These are phyloP conservation scores for Stephania japonica DNA, from an alignment of 164 flowering plant genomes.

Conservation along the genomic window DNA sequence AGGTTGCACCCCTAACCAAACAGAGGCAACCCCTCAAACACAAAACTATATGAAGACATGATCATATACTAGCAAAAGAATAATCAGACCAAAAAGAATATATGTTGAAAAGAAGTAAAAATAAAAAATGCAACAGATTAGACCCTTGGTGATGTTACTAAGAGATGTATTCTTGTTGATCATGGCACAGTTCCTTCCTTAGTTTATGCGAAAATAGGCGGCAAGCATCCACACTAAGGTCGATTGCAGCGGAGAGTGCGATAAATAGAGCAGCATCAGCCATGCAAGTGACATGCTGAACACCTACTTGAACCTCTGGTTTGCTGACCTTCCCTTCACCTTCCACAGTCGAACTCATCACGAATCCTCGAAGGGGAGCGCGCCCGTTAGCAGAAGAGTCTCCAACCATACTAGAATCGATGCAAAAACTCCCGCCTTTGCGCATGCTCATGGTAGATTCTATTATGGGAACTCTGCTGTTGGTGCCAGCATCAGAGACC, in stretches of 20 bases:
- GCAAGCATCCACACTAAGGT: slow-evolving; percentile 95
- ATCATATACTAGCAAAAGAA: background rate
- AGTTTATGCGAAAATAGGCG: slow-evolving; percentile 67
- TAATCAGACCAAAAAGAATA: slow-evolving; percentile 1
- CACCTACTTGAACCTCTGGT: slow-evolving; percentile 69
- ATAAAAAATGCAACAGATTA: background rate
- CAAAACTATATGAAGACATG: background rate
- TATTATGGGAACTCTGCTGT: slow-evolving; percentile 46
- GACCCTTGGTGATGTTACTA: slow-evolving; percentile 4
- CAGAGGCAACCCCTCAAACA: slow-evolving; percentile 6
- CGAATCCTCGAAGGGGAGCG: slow-evolving; percentile 56
- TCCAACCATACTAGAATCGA: slow-evolving; percentile 36
- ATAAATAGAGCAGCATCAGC: slow-evolving; percentile 86
- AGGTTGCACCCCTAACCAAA: slow-evolving; percentile 14
- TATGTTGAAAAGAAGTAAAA: background rate
- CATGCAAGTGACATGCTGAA: slow-evolving; percentile 73
- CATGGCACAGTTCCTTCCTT: slow-evolving; percentile 70
- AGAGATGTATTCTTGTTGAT: slow-evolving; percentile 41
- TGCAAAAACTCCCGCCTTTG: slow-evolving; percentile 71
- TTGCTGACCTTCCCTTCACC: slow-evolving; percentile 84
- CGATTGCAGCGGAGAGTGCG: slow-evolving; percentile 90
- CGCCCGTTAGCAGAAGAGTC: slow-evolving; percentile 22
- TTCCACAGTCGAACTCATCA: slow-evolving; percentile 78
- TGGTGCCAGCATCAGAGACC: slow-evolving; percentile 46
- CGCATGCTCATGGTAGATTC: slow-evolving; percentile 51